These are phyloP conservation scores for Bombardia bombarda DNA, from an alignment of 495 filamentous ascomycete genomes.

Conservation along the genomic window DNA sequence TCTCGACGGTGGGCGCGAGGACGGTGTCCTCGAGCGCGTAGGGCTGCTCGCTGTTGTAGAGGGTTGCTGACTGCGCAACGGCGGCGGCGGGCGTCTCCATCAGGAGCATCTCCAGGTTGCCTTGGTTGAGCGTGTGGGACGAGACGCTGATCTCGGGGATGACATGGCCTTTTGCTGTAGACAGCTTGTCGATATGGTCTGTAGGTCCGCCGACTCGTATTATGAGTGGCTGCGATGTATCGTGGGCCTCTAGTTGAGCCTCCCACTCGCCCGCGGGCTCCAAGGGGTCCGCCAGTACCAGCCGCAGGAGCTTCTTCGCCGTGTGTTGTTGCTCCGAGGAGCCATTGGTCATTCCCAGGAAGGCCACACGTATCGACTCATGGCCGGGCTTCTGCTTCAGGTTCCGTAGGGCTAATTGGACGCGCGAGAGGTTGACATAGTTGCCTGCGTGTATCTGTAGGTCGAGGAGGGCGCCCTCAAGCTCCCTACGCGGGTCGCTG, in stretches of 20 bases:
- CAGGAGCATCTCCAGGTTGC: slow-evolving; percentile 75
- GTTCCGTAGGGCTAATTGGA: slow-evolving; percentile 73
- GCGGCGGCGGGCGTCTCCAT: slow-evolving; percentile 43
- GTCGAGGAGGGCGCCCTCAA: slow-evolving; percentile 54
- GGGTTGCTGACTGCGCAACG: slow-evolving; percentile 14
- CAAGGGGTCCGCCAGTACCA: slow-evolving; percentile 74
- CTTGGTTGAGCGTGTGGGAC: slow-evolving; percentile 56
- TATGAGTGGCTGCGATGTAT: slow-evolving; percentile 35
- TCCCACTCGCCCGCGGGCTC: slow-evolving; percentile 61
- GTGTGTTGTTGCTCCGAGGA: slow-evolving; percentile 16
- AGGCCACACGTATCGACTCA: slow-evolving; percentile 63
- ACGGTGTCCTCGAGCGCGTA: slow-evolving; percentile 45
- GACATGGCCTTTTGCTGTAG: slow-evolving; percentile 21
- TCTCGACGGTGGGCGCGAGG: slow-evolving; percentile 66
- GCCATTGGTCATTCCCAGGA: slow-evolving; percentile 36
- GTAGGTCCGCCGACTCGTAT: slow-evolving; percentile 27
- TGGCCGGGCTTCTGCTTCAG: slow-evolving; percentile 54
- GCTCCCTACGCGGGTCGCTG: slow-evolving; percentile 31
- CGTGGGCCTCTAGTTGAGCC: slow-evolving; percentile 46
- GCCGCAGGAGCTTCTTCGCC: slow-evolving; percentile 53
- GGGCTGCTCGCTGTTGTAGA: too few relatives aligned
- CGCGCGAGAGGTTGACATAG: slow-evolving; percentile 64
- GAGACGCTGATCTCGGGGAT: slow-evolving; percentile 49
- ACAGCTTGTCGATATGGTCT: slow-evolving; percentile 4
- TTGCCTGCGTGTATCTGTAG: slow-evolving; percentile 55